Percentiles rank a stretch among this genome's conserved stretches.
Evolutionary conservation across 2,329 filamentous ascomycete genomes (phyloP).

Genomic region (Beauveria sp.): DNA sequence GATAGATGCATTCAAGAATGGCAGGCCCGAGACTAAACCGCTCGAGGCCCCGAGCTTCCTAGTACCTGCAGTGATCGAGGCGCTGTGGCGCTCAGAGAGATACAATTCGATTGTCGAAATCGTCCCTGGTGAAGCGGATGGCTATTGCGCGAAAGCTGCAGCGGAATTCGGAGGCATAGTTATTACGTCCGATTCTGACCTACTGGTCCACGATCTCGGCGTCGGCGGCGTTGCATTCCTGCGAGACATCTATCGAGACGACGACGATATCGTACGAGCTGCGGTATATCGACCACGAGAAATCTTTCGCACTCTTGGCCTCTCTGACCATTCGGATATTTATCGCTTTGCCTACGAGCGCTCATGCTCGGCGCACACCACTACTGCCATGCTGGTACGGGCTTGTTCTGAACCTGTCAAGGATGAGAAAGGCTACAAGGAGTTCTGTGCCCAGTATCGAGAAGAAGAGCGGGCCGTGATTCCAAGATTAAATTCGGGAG

Average conservation of each 20-base stretch:
- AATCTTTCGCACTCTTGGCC: conserved; percentile 35
- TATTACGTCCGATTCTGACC: conserved; percentile 81
- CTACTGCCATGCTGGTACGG: conserved; percentile 23
- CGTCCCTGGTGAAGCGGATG: conserved; percentile 79
- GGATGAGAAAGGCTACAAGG: conserved; percentile 19
- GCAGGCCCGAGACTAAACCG: conserved; percentile 22
- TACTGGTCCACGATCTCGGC: conserved; percentile 67
- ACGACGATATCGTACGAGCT: conserved; percentile 19
- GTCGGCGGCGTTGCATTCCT: conserved; percentile 61
- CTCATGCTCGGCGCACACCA: conserved; percentile 20
- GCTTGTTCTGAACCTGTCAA: conserved; percentile 18
- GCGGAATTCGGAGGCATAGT: conserved; percentile 47
- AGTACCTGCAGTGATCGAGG: conserved; percentile 69
- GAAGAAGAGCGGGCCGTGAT: conserved; percentile 16
- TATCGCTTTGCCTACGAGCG: conserved; percentile 30
- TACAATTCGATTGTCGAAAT: conserved; percentile 43
- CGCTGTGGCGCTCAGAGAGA: conserved; percentile 40
- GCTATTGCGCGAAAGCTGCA: conserved; percentile 64
- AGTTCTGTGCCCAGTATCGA: conserved; percentile 27
- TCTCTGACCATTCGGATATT: conserved; percentile 24
- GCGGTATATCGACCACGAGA: conserved; percentile 25
- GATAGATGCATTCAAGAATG: conserved; percentile 20
- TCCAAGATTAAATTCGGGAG: conserved; percentile 13
- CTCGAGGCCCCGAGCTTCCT: conserved; percentile 58
- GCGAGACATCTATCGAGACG: conserved; percentile 46